These are phyloP conservation scores for Cryphonectria carpinicola DNA, from an alignment of 2,329 filamentous ascomycete genomes.

Conservation along the genomic window DNA sequence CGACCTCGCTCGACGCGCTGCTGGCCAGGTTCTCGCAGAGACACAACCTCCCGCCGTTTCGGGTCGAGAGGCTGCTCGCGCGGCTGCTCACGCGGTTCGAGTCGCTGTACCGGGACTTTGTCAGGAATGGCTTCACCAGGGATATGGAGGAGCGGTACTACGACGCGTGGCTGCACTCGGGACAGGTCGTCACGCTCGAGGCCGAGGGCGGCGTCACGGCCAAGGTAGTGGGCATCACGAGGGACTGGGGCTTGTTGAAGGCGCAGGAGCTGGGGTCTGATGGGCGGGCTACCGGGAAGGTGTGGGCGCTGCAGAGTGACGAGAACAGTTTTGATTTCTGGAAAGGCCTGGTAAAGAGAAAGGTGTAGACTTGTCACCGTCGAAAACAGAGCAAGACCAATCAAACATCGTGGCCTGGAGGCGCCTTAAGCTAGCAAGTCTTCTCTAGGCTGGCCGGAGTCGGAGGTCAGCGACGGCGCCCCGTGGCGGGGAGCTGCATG, in stretches of 20 bases:
- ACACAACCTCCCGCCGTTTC: constrained; percentile 59
- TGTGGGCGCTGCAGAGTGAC: constrained; percentile 89
- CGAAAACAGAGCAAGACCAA: background rate
- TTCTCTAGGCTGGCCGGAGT: background rate
- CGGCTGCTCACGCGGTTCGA: constrained; percentile 80
- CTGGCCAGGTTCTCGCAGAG: constrained; percentile 47
- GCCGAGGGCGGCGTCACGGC: constrained; percentile 76
- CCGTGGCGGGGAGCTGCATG: constrained; percentile 1
- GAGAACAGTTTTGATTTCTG: constrained; percentile 99
- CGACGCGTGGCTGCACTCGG: constrained; percentile 80
- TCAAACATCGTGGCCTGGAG: background rate
- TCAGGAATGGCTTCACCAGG: constrained; percentile 72
- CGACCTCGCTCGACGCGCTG: constrained; percentile 81
- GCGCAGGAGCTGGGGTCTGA: constrained; percentile 80
- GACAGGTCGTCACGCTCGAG: constrained; percentile 75
- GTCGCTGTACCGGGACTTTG: constrained; percentile 74
- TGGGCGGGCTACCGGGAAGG: constrained; percentile 74
- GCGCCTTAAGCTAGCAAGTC: too few relatives aligned
- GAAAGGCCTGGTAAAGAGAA: constrained; percentile 81
- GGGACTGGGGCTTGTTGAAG: constrained; percentile 86
- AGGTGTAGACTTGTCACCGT: constrained; percentile 53
- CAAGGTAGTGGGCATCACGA: constrained; percentile 81
- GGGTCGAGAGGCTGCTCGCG: constrained; percentile 80
- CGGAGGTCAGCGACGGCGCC: background rate
- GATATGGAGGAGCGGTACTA: constrained; percentile 80